Base-by-base conservation (phyloP, 305 asterid species). In the Plantago lanceolata region DNA sequence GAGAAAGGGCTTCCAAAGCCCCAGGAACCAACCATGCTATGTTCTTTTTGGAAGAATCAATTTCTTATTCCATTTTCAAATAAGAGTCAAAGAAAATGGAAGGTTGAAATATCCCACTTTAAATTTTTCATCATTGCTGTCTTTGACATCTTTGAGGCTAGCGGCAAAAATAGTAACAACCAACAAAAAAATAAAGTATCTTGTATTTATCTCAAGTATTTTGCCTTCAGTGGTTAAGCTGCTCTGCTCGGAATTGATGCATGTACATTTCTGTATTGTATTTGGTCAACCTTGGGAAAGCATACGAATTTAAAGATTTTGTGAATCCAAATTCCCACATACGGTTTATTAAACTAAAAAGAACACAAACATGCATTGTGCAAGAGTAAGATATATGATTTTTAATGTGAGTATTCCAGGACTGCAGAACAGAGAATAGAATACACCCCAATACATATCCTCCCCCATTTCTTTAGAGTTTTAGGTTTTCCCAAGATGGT, bases 41-140 rank as follows among this genome's bases (percentile, higher is more conserved):
- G 64, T 48, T 68, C 76, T 64, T 76, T 79, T 64, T 51, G 61
- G 52, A 55, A 72, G 66, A 70, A 74, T 72, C 71, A 64, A 31
- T 54, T 60, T 40, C 20, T 54, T 68, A 54, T 66, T 72, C 63
- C 59, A 65, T 59, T 63, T 65, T 67, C 52, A 29, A 55, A 15
- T 51, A 19, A 12, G 45, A 66, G 73, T 71, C 75, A 73, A 78
- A 71, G 49, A 31, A 74, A 74, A 76, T 63, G 82, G 76, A 68
- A 63, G 84, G 75, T 59, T 57, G 66, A 69, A 74, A 48, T 56
- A 59, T 35, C 54, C 24, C 75, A 49, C 73, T 71, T 56, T 70
- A 60, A 58, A 64, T 35, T 40, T 40, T 55, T 70, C 73, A 70
- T 75, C 58, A 75, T 70, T 79, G 37, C 63, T 63, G 33, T 57